phyloP scores from a whole-genome alignment of 495 filamentous ascomycete genomes.

The Xylaria flabelliformis region DNA sequence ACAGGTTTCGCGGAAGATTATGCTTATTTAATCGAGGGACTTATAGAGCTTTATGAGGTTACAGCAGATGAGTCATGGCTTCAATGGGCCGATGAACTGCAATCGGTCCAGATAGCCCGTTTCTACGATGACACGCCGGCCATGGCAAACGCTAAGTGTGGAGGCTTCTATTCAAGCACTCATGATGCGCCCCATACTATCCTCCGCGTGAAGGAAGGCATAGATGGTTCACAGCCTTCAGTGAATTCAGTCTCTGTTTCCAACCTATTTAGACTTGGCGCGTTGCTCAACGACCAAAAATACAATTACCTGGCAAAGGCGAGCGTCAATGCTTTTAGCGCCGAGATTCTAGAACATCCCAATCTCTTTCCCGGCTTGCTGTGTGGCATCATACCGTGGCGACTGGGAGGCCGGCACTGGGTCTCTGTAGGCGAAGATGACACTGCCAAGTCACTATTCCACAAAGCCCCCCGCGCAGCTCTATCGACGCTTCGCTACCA shows the following conservation, averaged over 20 bases:
- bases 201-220: slow-evolving; percentile 89
- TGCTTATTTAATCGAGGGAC: slow-evolving; percentile 82
- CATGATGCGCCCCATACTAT: slow-evolving; percentile 73
- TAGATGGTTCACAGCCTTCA: slow-evolving; percentile 88
- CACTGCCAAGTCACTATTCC: slow-evolving; percentile 26
- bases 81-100: slow-evolving; percentile 81
- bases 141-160: slow-evolving; percentile 46
- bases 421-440: slow-evolving; percentile 32
- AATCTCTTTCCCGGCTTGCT: slow-evolving; percentile 85
- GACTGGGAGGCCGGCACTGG: slow-evolving; percentile 57
- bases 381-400: slow-evolving; percentile 70
- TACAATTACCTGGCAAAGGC: slow-evolving; percentile 71
- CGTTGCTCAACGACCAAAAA: slow-evolving; percentile 68
- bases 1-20: slow-evolving; percentile 94
- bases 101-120: slow-evolving; percentile 65
- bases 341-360: slow-evolving; percentile 90
- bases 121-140: slow-evolving; percentile 65
- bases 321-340: slow-evolving; percentile 83
- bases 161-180: slow-evolving; percentile 89
- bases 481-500: slow-evolving; percentile 39
- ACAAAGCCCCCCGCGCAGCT: slow-evolving; percentile 35
- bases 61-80: slow-evolving; percentile 83
- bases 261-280: slow-evolving; percentile 81
- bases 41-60: slow-evolving; percentile 87
- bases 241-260: slow-evolving; percentile 83